A percentile compares a stretch with the other conserved stretches of the same genome.
Evolutionary conservation across 1,284 basidiomycete species (phyloP).

Genomic region (Mycena citricolor): DNA sequence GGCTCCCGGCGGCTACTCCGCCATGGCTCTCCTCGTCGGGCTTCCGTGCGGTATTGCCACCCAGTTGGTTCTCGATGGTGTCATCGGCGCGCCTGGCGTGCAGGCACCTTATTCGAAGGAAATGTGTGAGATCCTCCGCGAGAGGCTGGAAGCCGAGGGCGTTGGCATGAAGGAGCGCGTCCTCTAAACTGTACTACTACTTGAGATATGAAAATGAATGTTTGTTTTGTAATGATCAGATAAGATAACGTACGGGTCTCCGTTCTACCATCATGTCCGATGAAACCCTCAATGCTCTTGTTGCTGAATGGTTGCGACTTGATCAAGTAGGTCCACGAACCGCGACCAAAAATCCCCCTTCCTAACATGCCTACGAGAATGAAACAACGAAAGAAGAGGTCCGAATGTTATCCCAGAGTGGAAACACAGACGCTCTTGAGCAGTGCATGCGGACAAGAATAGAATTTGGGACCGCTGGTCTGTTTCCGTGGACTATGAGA

Average conservation of each 20-base stretch:
- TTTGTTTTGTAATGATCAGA: too few species aligned
- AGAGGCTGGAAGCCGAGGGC: constrained; percentile 80
- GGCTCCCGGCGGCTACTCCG: constrained; percentile 81
- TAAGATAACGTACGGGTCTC: too few species aligned
- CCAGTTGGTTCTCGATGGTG: constrained; percentile 80
- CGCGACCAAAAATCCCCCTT: not conserved
- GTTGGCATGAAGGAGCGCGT: constrained; percentile 77
- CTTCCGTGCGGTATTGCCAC: constrained; percentile 93
- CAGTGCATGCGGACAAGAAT: constrained; percentile 68
- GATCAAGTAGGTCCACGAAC: constrained; percentile 44
- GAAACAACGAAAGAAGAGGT: constrained; percentile 54
- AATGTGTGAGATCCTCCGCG: constrained; percentile 81
- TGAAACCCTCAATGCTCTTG: constrained; percentile 42
- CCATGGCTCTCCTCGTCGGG: constrained; percentile 94
- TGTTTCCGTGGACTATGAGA: constrained; percentile 1
- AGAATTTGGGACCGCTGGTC: constrained; percentile 85
- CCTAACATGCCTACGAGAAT: constrained; percentile 43
- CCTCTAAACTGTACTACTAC: constrained; percentile 40
- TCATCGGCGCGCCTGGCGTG: constrained; percentile 79
- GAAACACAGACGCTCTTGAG: constrained; percentile 51
- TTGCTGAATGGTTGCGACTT: constrained; percentile 55
- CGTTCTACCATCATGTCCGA: constrained; percentile 1
- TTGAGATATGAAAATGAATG: not conserved
- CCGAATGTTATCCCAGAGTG: constrained; percentile 45
- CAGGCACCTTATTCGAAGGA: constrained; percentile 87